A percentile compares a stretch with the other conserved stretches of the same genome.
phyloP scores from a whole-genome alignment of 2,329 filamentous ascomycete genomes.

The Fusarium globosum region DNA sequence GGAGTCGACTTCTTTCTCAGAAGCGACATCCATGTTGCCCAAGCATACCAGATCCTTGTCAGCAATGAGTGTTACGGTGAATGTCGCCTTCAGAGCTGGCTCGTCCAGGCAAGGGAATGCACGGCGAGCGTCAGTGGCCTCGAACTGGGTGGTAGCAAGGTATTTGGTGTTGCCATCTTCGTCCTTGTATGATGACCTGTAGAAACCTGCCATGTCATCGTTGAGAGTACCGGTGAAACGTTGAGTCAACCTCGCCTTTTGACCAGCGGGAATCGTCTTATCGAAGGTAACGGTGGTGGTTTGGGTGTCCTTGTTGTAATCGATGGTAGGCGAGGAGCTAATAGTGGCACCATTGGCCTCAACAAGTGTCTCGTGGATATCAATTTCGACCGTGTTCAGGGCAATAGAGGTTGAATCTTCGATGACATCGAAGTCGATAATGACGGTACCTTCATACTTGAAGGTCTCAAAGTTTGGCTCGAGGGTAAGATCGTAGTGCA shows the following conservation, averaged over 20 bases:
- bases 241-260: constrained; percentile 73
- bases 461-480: constrained; percentile 92
- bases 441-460: constrained; percentile 85
- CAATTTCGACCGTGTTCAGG: constrained; percentile 87
- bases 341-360: constrained; percentile 61
- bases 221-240: constrained; percentile 82
- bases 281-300: constrained; percentile 84
- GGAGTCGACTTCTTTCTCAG: constrained; percentile 78
- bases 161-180: constrained; percentile 81
- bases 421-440: constrained; percentile 87
- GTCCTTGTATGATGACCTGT: constrained; percentile 92
- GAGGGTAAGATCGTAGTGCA: constrained; percentile 89
- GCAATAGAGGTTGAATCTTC: constrained; percentile 88
- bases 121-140: constrained; percentile 90
- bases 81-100: constrained; percentile 91
- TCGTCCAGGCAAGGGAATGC: constrained; percentile 98
- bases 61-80: constrained; percentile 89
- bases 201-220: constrained; percentile 98
- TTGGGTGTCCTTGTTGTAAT: constrained; percentile 83
- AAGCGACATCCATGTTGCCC: constrained; percentile 95
- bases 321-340: constrained; percentile 58
- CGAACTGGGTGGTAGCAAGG: constrained; percentile 94
- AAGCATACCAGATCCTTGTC: constrained; percentile 91
- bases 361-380: constrained; percentile 74
- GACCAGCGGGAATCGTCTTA: constrained; percentile 76